Conservation (phyloP, 2,329 filamentous ascomycete genomes). For the Trichoderma sp. region DNA sequence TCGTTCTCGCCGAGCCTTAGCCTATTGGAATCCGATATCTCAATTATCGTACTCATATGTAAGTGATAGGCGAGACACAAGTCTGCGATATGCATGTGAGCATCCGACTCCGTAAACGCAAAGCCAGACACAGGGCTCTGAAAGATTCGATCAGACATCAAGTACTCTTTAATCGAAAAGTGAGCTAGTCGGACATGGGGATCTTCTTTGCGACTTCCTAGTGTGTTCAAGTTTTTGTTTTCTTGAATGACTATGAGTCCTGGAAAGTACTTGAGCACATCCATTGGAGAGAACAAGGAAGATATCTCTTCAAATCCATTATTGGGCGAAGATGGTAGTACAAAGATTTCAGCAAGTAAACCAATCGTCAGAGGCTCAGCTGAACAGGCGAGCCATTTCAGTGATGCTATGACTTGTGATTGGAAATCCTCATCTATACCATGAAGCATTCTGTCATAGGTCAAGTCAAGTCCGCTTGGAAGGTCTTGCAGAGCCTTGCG, state of each 20-base stretch:
- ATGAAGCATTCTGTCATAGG: conserved; percentile 18
- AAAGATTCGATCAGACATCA: conserved; percentile 6
- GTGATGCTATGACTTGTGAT: background rate
- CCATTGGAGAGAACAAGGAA: background rate
- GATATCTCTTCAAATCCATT: background rate
- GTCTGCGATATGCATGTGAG: background rate
- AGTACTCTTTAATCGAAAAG: conserved; percentile 22
- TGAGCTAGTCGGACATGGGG: conserved; percentile 16
- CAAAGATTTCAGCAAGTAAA: conserved; percentile 6
- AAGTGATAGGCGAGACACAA: background rate
- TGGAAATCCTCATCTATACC: background rate
- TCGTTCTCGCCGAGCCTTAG: no score
- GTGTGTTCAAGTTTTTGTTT: no score
- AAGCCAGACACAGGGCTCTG: background rate
- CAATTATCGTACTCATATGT: background rate
- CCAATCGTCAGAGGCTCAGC: background rate
- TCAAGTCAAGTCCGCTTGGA: conserved; percentile 20
- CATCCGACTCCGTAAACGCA: background rate
- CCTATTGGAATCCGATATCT: no score
- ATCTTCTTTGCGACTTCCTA: no score
- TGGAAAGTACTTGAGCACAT: conserved; percentile 13
- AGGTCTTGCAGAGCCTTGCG: background rate
- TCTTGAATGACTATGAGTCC: background rate
- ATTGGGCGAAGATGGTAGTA: background rate
- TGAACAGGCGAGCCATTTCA: conserved; percentile 22